Evolutionary conservation across 192 early-diverging fungal genomes (phyloP), one percentile per base, ranked within the genome.

Genomic region (Coemansia sp.): DNA sequence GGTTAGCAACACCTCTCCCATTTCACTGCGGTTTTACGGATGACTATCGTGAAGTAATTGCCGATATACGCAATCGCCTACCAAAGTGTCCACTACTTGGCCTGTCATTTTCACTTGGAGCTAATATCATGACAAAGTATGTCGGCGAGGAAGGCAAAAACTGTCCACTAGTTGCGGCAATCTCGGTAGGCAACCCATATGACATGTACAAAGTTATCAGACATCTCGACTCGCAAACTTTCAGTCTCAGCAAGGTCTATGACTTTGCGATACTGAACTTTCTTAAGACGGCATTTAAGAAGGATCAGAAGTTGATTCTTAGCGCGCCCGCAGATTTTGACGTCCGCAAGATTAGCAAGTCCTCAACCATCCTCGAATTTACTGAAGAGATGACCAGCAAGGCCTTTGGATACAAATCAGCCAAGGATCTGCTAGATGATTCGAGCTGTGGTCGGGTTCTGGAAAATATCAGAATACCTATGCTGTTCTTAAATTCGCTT

Each of bases 121-220:
- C 94, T 22, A 98, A 98, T 68, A 90, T 98, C 34, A 72, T 98
- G 64, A 85, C 90, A 55, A 98, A 96, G 82, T 93, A 88, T 59
- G 85, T 94, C 48, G 93, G 93, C 27, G 91, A 96, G 64, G 89
- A 89, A 57, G 88, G 89, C 18, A 84, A 85, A 18, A 75, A 84
- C 10, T 93, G 89, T 51, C 88, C 87, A 21, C 84, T 98, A 30
- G 61, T 84, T 19, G 93, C 86, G 6, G 89, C 85, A 18, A 85
- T 92, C 26, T 86, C 89, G 2, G 86, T 98, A 18, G 89, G 85
- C 25, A 96, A 95, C 62, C 96, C 94, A 14, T 95, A 85, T 71
- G 93, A 96, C 69, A 84, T 96, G 54, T 70, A 92, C 64, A 69
- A 64, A 69, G 85, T 67, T 12, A 75, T 76, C 67, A 52, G 55